These are phyloP conservation scores for Fusarium sp. DNA, from an alignment of 2,329 filamentous ascomycete species.

Conservation along the genomic window DNA sequence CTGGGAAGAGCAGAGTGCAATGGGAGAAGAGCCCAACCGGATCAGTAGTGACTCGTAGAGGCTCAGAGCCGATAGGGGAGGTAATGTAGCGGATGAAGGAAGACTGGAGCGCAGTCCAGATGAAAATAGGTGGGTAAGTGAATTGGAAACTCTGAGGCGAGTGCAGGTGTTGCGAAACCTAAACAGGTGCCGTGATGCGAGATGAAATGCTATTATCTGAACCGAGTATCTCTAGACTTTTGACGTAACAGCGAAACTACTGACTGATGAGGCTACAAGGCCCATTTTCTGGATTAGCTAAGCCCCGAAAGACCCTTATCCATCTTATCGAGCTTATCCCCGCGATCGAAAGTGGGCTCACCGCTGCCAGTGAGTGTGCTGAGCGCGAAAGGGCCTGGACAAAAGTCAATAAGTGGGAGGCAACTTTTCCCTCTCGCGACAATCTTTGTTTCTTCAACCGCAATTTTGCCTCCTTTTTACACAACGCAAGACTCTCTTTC, in stretches of 20 bases:
- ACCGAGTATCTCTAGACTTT: constrained; percentile 33
- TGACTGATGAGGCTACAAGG: constrained; percentile 17
- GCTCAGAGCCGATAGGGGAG: constrained; percentile 46
- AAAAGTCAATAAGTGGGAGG: constrained; percentile 37
- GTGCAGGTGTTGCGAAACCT: constrained; percentile 9
- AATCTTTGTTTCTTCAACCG: constrained; percentile 31
- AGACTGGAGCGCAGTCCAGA: constrained; percentile 23
- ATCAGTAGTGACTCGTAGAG: constrained; percentile 55
- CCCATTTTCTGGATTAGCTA: constrained; percentile 39
- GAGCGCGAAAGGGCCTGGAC: constrained; percentile 31
- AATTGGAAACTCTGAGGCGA: constrained; percentile 1
- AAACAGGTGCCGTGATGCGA: constrained; percentile 9
- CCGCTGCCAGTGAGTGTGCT: constrained; percentile 19
- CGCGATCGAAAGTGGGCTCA: constrained; percentile 30
- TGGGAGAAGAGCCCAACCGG: constrained; percentile 58
- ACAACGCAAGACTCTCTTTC: constrained; percentile 18
- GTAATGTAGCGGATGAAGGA: constrained; percentile 11
- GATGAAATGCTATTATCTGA: constrained; percentile 11
- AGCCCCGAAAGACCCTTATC: constrained; percentile 40
- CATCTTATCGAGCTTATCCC: constrained; percentile 37
- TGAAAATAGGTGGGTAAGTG: background rate
- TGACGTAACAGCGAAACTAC: constrained; percentile 34
- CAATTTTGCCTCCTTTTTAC: constrained; percentile 9
- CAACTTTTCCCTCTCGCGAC: constrained; percentile 44
- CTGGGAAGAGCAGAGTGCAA: constrained; percentile 45